A percentile compares a stretch with the other conserved stretches of the same genome.
phyloP scores from a whole-genome alignment of 495 filamentous ascomycete genomes.

The Tuber calosporum region DNA sequence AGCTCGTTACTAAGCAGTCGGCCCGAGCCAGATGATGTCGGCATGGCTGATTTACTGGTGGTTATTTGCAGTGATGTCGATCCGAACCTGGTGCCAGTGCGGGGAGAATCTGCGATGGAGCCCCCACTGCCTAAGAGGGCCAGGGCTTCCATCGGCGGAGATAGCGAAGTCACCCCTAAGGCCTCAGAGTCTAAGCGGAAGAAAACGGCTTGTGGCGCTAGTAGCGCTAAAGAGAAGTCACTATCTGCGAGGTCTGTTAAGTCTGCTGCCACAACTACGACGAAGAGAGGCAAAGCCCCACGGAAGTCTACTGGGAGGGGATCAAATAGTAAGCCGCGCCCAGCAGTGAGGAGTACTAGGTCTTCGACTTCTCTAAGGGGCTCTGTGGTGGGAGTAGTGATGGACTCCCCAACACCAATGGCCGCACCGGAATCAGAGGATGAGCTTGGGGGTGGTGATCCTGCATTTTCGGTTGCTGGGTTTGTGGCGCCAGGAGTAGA shows the following conservation, averaged over 20 bases:
- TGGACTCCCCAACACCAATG: not conserved
- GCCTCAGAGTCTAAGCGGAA: not conserved
- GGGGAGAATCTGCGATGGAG: not conserved
- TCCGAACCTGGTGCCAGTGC: not conserved
- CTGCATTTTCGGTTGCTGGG: constrained; percentile 18
- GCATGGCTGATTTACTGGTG: constrained; percentile 30
- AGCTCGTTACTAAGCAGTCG: constrained; percentile 24
- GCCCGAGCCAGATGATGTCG: constrained; percentile 33
- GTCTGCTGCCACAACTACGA: not conserved
- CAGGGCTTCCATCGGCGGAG: not conserved
- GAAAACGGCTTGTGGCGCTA: not conserved
- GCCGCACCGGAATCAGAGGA: constrained; percentile 18
- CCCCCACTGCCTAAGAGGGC: not conserved
- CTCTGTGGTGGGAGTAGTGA: not conserved
- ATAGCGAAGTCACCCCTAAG: not conserved
- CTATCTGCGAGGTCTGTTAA: not conserved
- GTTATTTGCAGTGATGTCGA: constrained; percentile 16
- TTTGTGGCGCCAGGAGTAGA: not conserved
- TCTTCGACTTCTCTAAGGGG: constrained; percentile 12
- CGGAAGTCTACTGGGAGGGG: not conserved
- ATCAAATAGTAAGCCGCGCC: constrained; percentile 8
- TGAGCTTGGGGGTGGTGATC: constrained; percentile 29
- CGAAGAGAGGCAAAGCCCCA: not conserved
- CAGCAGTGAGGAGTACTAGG: constrained; percentile 18
- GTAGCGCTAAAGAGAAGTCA: not conserved